Evolutionary conservation across 768 basidiomycete genomes (phyloP).

Genomic region (Podaxis carcinomalis): DNA sequence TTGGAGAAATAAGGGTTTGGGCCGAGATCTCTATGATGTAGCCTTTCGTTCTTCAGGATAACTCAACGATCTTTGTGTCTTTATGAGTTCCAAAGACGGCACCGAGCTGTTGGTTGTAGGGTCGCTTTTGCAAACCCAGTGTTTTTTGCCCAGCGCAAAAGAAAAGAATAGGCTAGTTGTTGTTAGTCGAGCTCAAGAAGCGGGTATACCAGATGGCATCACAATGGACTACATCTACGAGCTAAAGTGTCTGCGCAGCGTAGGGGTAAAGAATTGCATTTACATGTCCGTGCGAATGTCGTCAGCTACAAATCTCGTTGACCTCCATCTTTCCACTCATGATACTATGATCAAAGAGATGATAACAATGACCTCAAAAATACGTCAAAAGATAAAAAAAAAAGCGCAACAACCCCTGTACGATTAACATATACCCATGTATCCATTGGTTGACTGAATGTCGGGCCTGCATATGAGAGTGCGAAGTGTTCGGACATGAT

Average conservation of each 20-base stretch:
- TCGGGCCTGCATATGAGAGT: slow-evolving; percentile 81
- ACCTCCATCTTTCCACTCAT: slow-evolving; percentile 83
- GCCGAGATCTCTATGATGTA: slow-evolving; percentile 43
- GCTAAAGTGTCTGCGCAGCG: slow-evolving; percentile 28
- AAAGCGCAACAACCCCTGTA: slow-evolving; percentile 43
- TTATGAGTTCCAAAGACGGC: slow-evolving; percentile 61
- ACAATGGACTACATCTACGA: slow-evolving; percentile 79
- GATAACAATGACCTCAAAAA: slow-evolving; percentile 9
- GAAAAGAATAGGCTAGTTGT: slow-evolving; percentile 66
- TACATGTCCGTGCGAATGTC: slow-evolving; percentile 58
- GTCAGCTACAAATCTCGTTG: slow-evolving; percentile 14
- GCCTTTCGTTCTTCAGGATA: slow-evolving; percentile 61
- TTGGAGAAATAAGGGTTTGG: neutral
- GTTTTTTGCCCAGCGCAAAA: slow-evolving; percentile 67
- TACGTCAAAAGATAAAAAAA: neutral
- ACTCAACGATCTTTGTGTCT: slow-evolving; percentile 61
- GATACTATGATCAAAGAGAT: slow-evolving; percentile 40
- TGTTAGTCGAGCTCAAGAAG: neutral
- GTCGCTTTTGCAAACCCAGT: slow-evolving; percentile 69
- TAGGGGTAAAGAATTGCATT: slow-evolving; percentile 21
- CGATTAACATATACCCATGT: slow-evolving; percentile 61
- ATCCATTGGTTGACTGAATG: slow-evolving; percentile 68
- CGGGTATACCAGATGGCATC: slow-evolving; percentile 20
- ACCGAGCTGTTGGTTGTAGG: slow-evolving; percentile 85
- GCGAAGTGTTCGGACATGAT: slow-evolving; percentile 47